Base-by-base conservation (phyloP, 129 eudicot genomes). In the Logfia minima region DNA sequence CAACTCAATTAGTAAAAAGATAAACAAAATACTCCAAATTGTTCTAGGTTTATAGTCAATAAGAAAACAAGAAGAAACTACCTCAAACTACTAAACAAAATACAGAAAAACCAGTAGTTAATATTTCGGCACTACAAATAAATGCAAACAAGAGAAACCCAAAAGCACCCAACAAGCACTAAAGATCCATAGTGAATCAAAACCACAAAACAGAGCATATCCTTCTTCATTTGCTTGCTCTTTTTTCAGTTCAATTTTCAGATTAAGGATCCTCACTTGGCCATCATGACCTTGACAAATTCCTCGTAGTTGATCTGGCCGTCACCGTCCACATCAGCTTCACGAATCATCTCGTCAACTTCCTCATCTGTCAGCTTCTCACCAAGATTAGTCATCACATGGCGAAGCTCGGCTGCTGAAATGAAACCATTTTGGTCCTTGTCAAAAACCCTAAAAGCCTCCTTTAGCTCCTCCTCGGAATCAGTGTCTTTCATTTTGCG, bases 271-370 rank as follows among this genome's bases (percentile, higher is more conserved):
- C 68, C 90, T 90, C 89, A 90, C 92, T 90, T 90, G 77, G 96
- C 96, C 96, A 90, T 90, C 96, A 90, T 90, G 77, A 90, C 92
- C 80, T 90, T 90, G 82, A 90, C 96, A 51, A 90, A 90, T 80
- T 90, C 96, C 80, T 90, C 96, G 43, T 90, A 90, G 87, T 90
- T 90, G 90, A 90, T 90, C 87, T 90, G 96, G 61, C 92, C 92
- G 61, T 90, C 96, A 64, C 92, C 92, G 31, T 90, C 96, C 65
- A 87, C 90, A 72, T 90, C 96, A 76, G 92, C 96, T 66, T 90
- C 96, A 71, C 96, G 90, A 55, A 90, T 87, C 96, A 90, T 90
- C 82, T 90, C 92, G 26, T 85, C 90, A 34, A 90, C 96, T 60
- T 90, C 92, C 77, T 90, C 96, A 56, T 90, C 90, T 26, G 96